These are phyloP conservation scores for Plenodomus lindquistii DNA, from an alignment of 2,329 filamentous ascomycete genomes.

Conservation along the genomic window DNA sequence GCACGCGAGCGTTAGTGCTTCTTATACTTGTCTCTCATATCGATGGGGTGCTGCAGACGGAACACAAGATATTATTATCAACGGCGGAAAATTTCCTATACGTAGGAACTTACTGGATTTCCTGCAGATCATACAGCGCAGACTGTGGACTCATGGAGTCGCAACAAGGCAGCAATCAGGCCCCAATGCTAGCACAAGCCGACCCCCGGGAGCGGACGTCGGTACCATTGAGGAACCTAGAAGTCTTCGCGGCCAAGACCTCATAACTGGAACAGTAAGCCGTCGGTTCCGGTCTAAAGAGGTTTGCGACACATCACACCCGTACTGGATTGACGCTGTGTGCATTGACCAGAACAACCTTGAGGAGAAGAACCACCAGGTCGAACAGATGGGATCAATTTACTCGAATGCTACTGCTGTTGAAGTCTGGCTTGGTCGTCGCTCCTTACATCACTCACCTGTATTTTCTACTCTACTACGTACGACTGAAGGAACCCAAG, in stretches of 20 bases:
- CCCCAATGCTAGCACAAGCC: no score
- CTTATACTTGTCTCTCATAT: slow-evolving; percentile 26
- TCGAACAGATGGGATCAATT: slow-evolving; percentile 6
- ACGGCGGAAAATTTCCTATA: background rate
- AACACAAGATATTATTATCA: slow-evolving; percentile 4
- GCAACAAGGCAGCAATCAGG: no score
- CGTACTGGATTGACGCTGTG: slow-evolving; percentile 13
- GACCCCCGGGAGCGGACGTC: no score
- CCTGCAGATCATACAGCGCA: no score
- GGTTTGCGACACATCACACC: background rate
- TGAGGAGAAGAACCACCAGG: slow-evolving; percentile 8
- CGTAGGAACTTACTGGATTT: background rate
- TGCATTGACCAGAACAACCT: slow-evolving; percentile 9
- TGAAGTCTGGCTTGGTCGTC: background rate
- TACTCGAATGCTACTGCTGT: background rate
- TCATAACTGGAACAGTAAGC: background rate
- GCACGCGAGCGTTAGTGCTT: background rate
- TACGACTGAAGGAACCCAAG: background rate
- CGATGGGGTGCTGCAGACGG: slow-evolving; percentile 31
- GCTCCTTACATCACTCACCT: background rate
- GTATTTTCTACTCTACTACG: background rate
- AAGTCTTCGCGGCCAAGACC: no score
- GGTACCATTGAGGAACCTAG: no score
- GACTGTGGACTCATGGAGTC: no score
- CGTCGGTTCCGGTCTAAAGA: background rate